phyloP scores from a whole-genome alignment of 208 protist genomes.

The Leishmania lainsoni region DNA sequence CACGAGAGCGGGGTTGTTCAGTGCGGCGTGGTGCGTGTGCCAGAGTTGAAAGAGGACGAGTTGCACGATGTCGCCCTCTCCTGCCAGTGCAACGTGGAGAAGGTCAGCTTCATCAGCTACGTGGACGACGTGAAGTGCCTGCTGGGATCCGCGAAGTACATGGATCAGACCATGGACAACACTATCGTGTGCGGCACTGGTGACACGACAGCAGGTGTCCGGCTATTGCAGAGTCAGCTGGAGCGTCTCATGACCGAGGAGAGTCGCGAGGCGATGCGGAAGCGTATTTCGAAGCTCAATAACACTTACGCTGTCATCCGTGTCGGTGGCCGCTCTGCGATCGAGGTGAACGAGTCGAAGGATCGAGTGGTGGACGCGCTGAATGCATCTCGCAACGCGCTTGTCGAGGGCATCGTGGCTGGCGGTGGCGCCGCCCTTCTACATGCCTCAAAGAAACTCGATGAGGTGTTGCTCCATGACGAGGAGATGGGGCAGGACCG shows the following conservation, averaged over 20 bases:
- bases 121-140: slow-evolving; percentile 71
- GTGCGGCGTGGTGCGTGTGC: slow-evolving; percentile 93
- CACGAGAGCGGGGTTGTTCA: slow-evolving; percentile 97
- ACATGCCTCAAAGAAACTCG: slow-evolving; percentile 92
- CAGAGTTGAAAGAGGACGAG: slow-evolving; percentile 98
- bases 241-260: slow-evolving; percentile 94
- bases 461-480: slow-evolving; percentile 89
- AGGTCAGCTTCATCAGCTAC: slow-evolving; percentile 72
- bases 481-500: slow-evolving; percentile 86
- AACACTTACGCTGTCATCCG: slow-evolving; percentile 95
- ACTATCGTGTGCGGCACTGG: slow-evolving; percentile 93
- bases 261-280: slow-evolving; percentile 95
- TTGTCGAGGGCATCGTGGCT: slow-evolving; percentile 99
- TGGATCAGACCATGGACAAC: slow-evolving; percentile 97
- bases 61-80: slow-evolving; percentile 99
- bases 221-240: slow-evolving; percentile 93
- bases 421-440: slow-evolving; percentile 98
- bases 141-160: slow-evolving; percentile 53
- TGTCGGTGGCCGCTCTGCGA: slow-evolving; percentile 97
- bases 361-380: slow-evolving; percentile 99
- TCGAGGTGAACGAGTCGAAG: slow-evolving; percentile 99
- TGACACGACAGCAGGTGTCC: slow-evolving; percentile 88
- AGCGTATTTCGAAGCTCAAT: slow-evolving; percentile 91
- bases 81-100: slow-evolving; percentile 94
- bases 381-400: slow-evolving; percentile 98